Evolutionary conservation across 371 early-diverging fungal species (phyloP).

Genomic region (Mucor mucedo): DNA sequence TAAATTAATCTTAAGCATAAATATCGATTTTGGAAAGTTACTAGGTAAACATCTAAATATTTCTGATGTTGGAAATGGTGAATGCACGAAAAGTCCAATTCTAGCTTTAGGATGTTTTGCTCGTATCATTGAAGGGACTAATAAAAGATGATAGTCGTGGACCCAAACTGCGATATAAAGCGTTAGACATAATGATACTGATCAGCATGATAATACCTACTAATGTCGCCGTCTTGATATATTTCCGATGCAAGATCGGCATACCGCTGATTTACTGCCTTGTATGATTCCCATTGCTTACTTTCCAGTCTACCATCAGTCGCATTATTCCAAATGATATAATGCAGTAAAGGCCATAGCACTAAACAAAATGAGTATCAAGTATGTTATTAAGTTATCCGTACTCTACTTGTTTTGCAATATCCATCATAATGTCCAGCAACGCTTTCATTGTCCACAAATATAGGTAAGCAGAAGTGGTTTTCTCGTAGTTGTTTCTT

Average conservation of each 20-base stretch:
- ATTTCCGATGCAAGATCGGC: slow-evolving; percentile 73
- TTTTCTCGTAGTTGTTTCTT: slow-evolving; percentile 48
- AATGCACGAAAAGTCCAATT: slow-evolving; percentile 97
- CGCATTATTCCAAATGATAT: slow-evolving; percentile 84
- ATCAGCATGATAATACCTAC: not conserved
- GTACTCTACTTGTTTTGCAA: slow-evolving; percentile 81
- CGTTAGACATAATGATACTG: not conserved
- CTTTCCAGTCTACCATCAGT: slow-evolving; percentile 69
- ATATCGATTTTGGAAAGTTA: slow-evolving; percentile 69
- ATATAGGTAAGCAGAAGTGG: slow-evolving; percentile 74
- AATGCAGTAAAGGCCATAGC: slow-evolving; percentile 98
- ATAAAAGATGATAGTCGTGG: slow-evolving; percentile 97
- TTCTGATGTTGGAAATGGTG: slow-evolving; percentile 95
- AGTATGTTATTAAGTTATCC: not conserved
- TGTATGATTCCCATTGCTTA: slow-evolving; percentile 84
- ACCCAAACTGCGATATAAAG: slow-evolving; percentile 75
- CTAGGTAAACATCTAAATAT: slow-evolving; percentile 92
- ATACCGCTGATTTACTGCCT: slow-evolving; percentile 83
- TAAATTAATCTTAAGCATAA: slow-evolving; percentile 57
- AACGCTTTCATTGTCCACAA: slow-evolving; percentile 73
- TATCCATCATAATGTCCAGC: slow-evolving; percentile 87
- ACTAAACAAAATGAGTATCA: slow-evolving; percentile 42
- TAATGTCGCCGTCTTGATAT: slow-evolving; percentile 83
- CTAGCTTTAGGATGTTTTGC: slow-evolving; percentile 78
- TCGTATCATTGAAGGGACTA: slow-evolving; percentile 90